phyloP scores from a whole-genome alignment of 2,329 filamentous ascomycete genomes.

The Coleophoma cylindrospora region DNA sequence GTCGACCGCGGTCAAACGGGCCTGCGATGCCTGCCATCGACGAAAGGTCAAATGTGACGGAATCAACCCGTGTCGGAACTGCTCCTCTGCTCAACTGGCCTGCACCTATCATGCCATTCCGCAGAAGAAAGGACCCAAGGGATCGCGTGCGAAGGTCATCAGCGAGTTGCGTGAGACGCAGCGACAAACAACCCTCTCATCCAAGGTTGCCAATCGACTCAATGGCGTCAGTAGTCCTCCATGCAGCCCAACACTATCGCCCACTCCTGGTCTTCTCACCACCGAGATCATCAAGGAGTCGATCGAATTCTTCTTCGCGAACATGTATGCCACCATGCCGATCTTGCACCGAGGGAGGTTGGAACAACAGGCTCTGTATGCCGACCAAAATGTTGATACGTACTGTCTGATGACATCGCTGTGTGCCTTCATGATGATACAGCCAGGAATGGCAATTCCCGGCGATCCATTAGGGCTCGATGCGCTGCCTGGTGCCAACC shows the following conservation, averaged over 20 bases:
- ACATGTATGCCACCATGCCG: slow-evolving; percentile 60
- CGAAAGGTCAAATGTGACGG: slow-evolving; percentile 73
- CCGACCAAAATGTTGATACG: slow-evolving; percentile 57
- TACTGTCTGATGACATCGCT: slow-evolving; percentile 63
- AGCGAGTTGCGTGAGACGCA: slow-evolving; percentile 67
- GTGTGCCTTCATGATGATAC: slow-evolving; percentile 63
- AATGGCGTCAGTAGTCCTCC: slow-evolving; percentile 48
- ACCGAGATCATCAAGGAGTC: slow-evolving; percentile 61
- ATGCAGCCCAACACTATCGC: slow-evolving; percentile 41
- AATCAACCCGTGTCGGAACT: slow-evolving; percentile 67
- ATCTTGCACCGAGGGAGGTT: slow-evolving; percentile 54
- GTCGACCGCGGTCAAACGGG: slow-evolving; percentile 42
- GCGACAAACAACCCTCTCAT: slow-evolving; percentile 58
- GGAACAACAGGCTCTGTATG: slow-evolving; percentile 52
- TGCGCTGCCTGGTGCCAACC: slow-evolving; percentile 48
- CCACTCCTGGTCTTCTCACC: slow-evolving; percentile 56
- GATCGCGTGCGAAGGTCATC: slow-evolving; percentile 70
- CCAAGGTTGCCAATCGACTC: slow-evolving; percentile 55
- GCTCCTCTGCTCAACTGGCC: slow-evolving; percentile 57
- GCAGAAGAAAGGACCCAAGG: slow-evolving; percentile 73
- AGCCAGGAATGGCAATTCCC: slow-evolving; percentile 61
- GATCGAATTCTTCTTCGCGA: slow-evolving; percentile 62
- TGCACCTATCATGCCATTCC: slow-evolving; percentile 74
- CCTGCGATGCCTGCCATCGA: slow-evolving; percentile 69
- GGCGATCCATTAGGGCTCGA: slow-evolving; percentile 52